phyloP scores from a whole-genome alignment of 306 rosid species.

The Vigna angularis region DNA sequence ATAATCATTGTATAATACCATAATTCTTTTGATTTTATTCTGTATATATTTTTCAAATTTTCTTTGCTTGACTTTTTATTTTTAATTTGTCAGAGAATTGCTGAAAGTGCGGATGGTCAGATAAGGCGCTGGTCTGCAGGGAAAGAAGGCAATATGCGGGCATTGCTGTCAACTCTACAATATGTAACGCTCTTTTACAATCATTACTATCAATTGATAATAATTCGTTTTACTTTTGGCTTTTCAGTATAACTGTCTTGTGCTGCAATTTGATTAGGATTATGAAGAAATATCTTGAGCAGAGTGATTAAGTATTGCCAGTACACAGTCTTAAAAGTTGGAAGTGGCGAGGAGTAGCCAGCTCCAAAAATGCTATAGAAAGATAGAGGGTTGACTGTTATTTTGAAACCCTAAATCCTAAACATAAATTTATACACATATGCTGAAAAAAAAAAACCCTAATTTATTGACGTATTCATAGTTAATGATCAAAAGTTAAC shows the following conservation, averaged over 20 bases:
- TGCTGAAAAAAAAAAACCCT: neutral
- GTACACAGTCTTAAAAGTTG: neutral
- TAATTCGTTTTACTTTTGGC: conserved; percentile 31
- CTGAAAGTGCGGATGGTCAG: conserved; percentile 62
- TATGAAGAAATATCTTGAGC: conserved; percentile 17
- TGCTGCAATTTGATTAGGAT: conserved; percentile 26
- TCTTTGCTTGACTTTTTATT: conserved; percentile 34
- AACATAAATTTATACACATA: neutral
- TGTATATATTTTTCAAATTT: conserved; percentile 13
- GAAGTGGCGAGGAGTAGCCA: neutral
- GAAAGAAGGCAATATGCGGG: conserved; percentile 94
- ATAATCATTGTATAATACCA: conserved; percentile 22
- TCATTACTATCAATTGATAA: conserved; percentile 19
- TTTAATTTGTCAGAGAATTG: conserved; percentile 68
- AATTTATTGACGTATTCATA: neutral
- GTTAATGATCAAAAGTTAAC: neutral
- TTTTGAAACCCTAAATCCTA: neutral
- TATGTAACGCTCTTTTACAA: conserved; percentile 51
- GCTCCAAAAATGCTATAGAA: neutral
- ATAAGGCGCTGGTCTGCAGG: conserved; percentile 92
- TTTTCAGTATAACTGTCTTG: conserved; percentile 20
- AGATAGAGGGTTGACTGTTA: neutral
- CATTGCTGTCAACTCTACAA: conserved; percentile 81
- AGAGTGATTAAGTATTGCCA: conserved; percentile 16
- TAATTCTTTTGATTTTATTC: neutral